Evolutionary conservation across 2,329 filamentous ascomycete genomes (phyloP).

Genomic region (Fusarium albidum): DNA sequence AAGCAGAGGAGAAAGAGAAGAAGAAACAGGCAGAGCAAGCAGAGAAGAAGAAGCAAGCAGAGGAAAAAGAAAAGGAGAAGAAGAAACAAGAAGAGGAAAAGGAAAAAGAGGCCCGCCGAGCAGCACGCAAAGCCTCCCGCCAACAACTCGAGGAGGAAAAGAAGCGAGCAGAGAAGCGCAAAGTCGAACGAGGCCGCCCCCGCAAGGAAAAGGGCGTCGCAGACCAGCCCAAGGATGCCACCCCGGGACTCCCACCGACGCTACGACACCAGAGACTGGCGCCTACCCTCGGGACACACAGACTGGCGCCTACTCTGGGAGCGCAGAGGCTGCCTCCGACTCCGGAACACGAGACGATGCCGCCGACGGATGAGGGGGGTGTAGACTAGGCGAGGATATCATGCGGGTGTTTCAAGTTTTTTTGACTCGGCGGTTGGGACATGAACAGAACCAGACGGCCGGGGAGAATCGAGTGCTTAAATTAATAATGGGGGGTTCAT

Average conservation of each 20-base stretch:
- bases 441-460: no score
- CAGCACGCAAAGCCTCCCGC: conserved; percentile 1
- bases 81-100: no score
- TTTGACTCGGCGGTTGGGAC: no score
- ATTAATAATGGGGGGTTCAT: no score
- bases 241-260: conserved; percentile 1
- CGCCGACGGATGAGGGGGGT: conserved; percentile 9
- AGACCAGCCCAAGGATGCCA: background rate
- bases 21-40: no score
- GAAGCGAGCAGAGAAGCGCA: conserved; percentile 1
- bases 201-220: conserved; percentile 1
- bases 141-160: conserved; percentile 3
- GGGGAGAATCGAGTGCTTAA: no score
- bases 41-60: no score
- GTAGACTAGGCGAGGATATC: background rate
- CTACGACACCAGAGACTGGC: conserved; percentile 11
- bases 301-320: conserved; percentile 6
- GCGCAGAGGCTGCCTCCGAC: conserved; percentile 7
- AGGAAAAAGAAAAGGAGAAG: no score
- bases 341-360: background rate
- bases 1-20: no score
- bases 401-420: no score
- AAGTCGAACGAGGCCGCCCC: conserved; percentile 1
- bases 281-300: conserved; percentile 9
- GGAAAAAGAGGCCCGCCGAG: background rate